Base-by-base conservation (phyloP, 495 filamentous ascomycete genomes). In the Chlorociboria aeruginascens region DNA sequence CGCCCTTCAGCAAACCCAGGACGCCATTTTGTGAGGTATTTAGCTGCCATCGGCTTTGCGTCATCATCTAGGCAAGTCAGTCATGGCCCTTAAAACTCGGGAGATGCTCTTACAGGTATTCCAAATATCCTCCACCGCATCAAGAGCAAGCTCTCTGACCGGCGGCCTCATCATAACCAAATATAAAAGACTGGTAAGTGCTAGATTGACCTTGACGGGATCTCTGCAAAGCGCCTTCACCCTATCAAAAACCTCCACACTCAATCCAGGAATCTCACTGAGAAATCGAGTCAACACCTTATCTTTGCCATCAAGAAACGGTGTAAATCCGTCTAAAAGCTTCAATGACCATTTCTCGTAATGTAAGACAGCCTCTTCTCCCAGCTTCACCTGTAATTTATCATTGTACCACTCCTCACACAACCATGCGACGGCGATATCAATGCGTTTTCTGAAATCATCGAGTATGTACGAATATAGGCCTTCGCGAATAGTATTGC, bases 381-480 rank as follows among this genome's bases (percentile, higher is more conserved):
- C 66, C 8, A 60, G 55, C 14, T 68, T 67, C 38, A 69, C 66
- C 36, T 73, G 66, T 20, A 95, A 63, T 34, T 77, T 77, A 61
- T 95, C 93, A 59, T 87, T 92, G 66, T 94, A 97, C 90, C 90
- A 99, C 65, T 99, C 92, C 63, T 99, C 92, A 56, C 83, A 89
- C 25, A 97, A 70, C 92, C 92, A 99, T 13, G 80, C 76, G 45
- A 95, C 82, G 2, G 86, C 89, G 32, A 88, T 73, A 47, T 87
- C 88, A 46, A 97, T 85, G 17, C 90, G 79, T 34, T 74, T 78
- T 32, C 89, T 76, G 64, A 93, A 99, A 64, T 99, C 92, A 48
- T 89, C 85, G 17, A 95, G 70, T 35, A 97, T 74, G 63, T 90
- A 95, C 16, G 72, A 72, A 64, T 83, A 89, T 6, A 98, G 68